Conservation (phyloP, 2,329 filamentous ascomycete genomes). For the Cordyceps militaris region DNA sequence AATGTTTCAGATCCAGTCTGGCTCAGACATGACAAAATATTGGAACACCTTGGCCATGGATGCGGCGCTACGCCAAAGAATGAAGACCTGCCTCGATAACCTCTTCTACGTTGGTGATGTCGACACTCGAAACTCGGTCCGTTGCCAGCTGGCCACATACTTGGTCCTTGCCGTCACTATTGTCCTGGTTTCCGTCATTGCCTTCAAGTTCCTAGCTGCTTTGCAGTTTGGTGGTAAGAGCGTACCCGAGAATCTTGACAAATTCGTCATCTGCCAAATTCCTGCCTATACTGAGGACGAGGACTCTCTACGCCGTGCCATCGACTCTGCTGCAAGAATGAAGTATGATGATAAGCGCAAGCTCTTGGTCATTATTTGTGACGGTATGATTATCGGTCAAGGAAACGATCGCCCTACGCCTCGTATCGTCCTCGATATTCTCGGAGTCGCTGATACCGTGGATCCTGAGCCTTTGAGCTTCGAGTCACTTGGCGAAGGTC, state of each 20-base stretch:
- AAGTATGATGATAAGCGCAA: conserved; percentile 98
- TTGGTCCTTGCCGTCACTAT: conserved; percentile 80
- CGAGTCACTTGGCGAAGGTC: conserved; percentile 88
- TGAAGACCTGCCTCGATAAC: conserved; percentile 83
- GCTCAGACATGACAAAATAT: conserved; percentile 73
- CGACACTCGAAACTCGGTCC: conserved; percentile 80
- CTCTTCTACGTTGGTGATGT: conserved; percentile 90
- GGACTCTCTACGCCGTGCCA: conserved; percentile 90
- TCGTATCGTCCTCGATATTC: conserved; percentile 91
- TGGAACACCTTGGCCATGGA: conserved; percentile 67
- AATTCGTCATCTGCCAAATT: conserved; percentile 96
- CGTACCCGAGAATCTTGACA: conserved; percentile 90
- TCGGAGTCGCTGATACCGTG: conserved; percentile 87
- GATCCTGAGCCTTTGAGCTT: conserved; percentile 96
- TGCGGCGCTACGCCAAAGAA: conserved; percentile 50
- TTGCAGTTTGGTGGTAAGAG: conserved; percentile 91
- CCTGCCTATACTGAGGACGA: conserved; percentile 98
- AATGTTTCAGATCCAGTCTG: conserved; percentile 70
- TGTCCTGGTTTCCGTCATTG: conserved; percentile 72
- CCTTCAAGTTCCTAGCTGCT: conserved; percentile 94
- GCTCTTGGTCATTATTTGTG: conserved; percentile 83
- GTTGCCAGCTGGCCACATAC: conserved; percentile 84
- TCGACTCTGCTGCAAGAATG: conserved; percentile 93
- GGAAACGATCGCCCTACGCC: conserved; percentile 95
- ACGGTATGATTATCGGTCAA: conserved; percentile 99